Evolutionary conservation across 148 eudicot species (phyloP).

Genomic region (Dysphania ambrosioides): DNA sequence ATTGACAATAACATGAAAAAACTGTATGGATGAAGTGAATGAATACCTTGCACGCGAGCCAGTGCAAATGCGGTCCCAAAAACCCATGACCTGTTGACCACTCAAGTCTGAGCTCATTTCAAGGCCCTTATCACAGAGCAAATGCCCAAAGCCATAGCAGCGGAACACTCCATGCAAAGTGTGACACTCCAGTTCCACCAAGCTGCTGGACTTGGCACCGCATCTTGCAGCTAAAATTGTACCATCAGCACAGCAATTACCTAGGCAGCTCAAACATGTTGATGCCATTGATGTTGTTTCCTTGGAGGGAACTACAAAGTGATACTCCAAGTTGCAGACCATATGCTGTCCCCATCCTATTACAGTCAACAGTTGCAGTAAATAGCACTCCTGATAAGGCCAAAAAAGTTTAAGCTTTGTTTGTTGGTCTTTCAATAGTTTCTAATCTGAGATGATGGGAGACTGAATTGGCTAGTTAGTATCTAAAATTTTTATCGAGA

Average conservation of each 20-base stretch:
- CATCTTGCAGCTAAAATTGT: conserved; percentile 30
- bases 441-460: neutral
- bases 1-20: neutral
- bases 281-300: conserved; percentile 51
- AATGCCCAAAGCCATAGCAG: conserved; percentile 94
- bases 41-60: conserved; percentile 68
- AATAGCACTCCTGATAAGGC: neutral
- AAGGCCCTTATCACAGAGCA: conserved; percentile 78
- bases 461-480: neutral
- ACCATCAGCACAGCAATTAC: conserved; percentile 22
- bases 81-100: conserved; percentile 82
- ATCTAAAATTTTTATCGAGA: neutral
- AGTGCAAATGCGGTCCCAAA: conserved; percentile 87
- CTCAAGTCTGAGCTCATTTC: conserved; percentile 67
- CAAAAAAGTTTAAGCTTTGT: neutral
- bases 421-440: neutral
- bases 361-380: neutral
- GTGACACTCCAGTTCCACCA: conserved; percentile 69
- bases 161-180: conserved; percentile 89
- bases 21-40: neutral
- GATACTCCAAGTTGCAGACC: conserved; percentile 91
- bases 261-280: conserved; percentile 42
- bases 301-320: conserved; percentile 83
- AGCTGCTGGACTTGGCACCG: conserved; percentile 35
- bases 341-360: conserved; percentile 99